These are phyloP conservation scores for Candida berthetii DNA, from an alignment of 805 yeast genomes.

Conservation along the genomic window DNA sequence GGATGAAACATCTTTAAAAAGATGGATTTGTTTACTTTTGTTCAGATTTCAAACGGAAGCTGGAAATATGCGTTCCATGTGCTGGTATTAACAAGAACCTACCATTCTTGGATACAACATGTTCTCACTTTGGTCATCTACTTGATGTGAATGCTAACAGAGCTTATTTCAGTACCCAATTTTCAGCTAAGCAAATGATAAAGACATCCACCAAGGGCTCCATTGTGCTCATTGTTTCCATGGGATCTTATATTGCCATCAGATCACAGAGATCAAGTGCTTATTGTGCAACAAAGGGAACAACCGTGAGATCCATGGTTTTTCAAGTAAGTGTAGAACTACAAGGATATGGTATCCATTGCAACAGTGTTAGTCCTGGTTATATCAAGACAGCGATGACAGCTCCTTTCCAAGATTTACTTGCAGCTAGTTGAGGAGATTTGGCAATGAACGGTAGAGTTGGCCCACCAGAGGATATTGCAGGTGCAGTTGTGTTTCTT, in stretches of 20 bases:
- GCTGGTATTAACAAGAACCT: constrained; percentile 6
- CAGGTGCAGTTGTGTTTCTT: constrained; percentile 46
- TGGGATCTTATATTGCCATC: constrained; percentile 5
- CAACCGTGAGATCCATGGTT: constrained; percentile 5
- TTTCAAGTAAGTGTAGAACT: constrained; percentile 5
- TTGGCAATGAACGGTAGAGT: constrained; percentile 41
- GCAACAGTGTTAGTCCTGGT: constrained; percentile 47
- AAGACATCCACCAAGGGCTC: constrained; percentile 6
- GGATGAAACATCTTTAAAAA: constrained; percentile 2
- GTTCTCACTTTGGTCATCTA: constrained; percentile 8
- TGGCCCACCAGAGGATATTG: constrained; percentile 40
- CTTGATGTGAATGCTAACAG: constrained; percentile 2
- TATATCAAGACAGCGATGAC: constrained; percentile 42
- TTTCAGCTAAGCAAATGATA: constrained; percentile 12
- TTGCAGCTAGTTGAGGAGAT: constrained; percentile 23
- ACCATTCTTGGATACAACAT: constrained; percentile 5
- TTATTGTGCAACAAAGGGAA: constrained; percentile 5
- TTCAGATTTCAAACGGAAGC: constrained; percentile 1
- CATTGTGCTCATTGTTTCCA: constrained; percentile 9
- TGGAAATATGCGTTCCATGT: constrained; percentile 3
- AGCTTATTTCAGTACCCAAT: constrained; percentile 6
- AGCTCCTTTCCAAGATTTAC: constrained; percentile 18
- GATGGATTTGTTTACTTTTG: constrained; percentile 6
- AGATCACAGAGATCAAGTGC: constrained; percentile 4
- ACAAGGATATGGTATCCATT: constrained; percentile 22